Base-by-base conservation (phyloP, 2,329 filamentous ascomycete species). In the Colletotrichum melonis region DNA sequence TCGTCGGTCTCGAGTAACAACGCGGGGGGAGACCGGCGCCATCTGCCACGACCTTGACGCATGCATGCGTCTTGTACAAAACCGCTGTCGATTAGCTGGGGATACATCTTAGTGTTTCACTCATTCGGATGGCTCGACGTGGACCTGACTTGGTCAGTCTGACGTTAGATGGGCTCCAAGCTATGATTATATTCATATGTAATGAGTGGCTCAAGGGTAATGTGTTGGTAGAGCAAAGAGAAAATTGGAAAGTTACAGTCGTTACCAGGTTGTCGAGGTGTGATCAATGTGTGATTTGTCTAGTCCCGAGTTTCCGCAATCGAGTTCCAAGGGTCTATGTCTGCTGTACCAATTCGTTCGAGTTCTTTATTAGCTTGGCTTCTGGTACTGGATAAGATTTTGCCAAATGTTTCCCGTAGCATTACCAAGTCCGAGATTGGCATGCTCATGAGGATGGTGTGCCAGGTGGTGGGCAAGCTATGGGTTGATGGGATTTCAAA, bases 171-270 rank as follows among this genome's bases (percentile, higher is more conserved):
- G 38, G 49, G 56, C 70, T 70, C 30, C 55, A 73, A 65, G 55
- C 60, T 70, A 65, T 65, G 60, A 56, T 56, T 49, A 70, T 65
- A 73, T 64, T 69, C 69, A 69, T 64, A 59, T 35, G 67, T 73
- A 73, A 70, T 73, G 70, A 70, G 59, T 65, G 60, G 54, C 24
- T 70, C 70, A 55, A 54, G 42, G 22, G 42, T 73, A 73, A 73
- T 73, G 55, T 65, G 30, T 73, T 65, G 42, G 66, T 60, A 73
- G 60, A 65, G 59, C 70, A 54, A 65, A 73, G 67, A 73, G 28
- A 57, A 46, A 64, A 59, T 64, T 70, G n/a, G 46, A 73, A 73
- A 60, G 67, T 65, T 65, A 60, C 70, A 65, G 67, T 65, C 70
- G 66, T 73, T 70, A 73, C 70, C 67, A 70, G 24, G 35, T 63